Evolutionary conservation across 2,329 filamentous ascomycete genomes (phyloP).

Genomic region (Sporothrix dimorphospora): DNA sequence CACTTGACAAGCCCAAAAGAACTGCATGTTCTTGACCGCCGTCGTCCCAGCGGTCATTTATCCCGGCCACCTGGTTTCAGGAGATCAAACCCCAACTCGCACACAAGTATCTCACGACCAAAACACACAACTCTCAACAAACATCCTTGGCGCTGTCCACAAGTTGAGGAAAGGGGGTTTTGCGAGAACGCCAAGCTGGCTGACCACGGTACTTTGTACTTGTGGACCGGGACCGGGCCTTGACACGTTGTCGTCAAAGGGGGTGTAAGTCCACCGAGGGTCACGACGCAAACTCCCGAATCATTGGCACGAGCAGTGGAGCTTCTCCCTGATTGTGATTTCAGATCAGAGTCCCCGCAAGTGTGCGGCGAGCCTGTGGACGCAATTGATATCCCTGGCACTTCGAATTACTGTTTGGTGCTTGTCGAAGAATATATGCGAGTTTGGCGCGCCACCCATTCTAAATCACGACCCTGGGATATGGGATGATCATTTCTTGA

Average conservation of each 20-base stretch:
- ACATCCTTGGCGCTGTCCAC: neutral
- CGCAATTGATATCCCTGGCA: neutral
- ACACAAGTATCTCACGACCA: neutral
- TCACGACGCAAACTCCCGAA: neutral
- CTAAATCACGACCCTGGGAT: neutral
- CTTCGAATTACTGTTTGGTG: neutral
- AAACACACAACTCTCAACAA: slow-evolving; percentile 3
- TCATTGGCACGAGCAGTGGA: slow-evolving; percentile 4
- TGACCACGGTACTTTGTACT: slow-evolving; percentile 1
- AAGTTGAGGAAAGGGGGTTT: neutral
- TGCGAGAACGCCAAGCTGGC: neutral
- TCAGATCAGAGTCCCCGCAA: neutral
- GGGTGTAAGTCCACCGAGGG: neutral
- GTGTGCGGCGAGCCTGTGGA: neutral
- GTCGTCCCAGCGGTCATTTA: neutral
- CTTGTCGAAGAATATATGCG: neutral
- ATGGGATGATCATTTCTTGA: neutral
- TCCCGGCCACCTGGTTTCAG: slow-evolving; percentile 12
- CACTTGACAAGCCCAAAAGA: neutral
- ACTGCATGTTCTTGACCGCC: neutral
- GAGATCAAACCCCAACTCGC: slow-evolving; percentile 5
- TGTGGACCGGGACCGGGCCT: neutral
- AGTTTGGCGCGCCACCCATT: neutral
- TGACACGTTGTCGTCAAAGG: neutral
- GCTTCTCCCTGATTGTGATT: neutral